Percentiles rank a stretch among this genome's conserved stretches.
Evolutionary conservation across 352 stramenopile genomes (phyloP).

Genomic region (Globisporangium viniferum): DNA sequence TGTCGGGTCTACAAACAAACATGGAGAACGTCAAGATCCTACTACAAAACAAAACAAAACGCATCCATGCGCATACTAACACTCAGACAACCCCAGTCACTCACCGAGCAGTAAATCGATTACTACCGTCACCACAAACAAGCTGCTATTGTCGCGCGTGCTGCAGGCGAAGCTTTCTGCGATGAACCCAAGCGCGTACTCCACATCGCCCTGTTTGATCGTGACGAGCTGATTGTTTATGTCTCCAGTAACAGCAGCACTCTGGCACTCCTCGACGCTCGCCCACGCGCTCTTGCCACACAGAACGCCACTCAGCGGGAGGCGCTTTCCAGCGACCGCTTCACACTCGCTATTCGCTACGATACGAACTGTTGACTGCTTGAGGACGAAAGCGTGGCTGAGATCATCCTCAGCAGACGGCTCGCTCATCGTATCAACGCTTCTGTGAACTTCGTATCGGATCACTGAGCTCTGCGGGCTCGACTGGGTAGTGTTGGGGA

Average conservation of each 20-base stretch:
- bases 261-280: neutral
- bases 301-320: neutral
- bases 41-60: no score
- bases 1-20: neutral
- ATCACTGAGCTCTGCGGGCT: neutral
- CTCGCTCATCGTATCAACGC: neutral
- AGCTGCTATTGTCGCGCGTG: neutral
- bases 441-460: neutral
- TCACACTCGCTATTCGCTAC: constrained; percentile 4
- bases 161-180: neutral
- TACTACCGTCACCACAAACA: neutral
- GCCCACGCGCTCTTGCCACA: neutral
- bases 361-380: neutral
- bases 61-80: neutral
- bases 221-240: neutral
- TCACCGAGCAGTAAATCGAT: neutral
- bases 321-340: neutral
- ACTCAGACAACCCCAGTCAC: neutral
- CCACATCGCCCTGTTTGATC: neutral
- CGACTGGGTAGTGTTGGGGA: neutral
- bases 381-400: neutral
- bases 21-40: neutral
- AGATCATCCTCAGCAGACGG: neutral
- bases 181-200: constrained; percentile 6
- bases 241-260: neutral